Evolutionary conservation across 116 monocot species (phyloP).

Genomic region (Papilionanthe hybrid): DNA sequence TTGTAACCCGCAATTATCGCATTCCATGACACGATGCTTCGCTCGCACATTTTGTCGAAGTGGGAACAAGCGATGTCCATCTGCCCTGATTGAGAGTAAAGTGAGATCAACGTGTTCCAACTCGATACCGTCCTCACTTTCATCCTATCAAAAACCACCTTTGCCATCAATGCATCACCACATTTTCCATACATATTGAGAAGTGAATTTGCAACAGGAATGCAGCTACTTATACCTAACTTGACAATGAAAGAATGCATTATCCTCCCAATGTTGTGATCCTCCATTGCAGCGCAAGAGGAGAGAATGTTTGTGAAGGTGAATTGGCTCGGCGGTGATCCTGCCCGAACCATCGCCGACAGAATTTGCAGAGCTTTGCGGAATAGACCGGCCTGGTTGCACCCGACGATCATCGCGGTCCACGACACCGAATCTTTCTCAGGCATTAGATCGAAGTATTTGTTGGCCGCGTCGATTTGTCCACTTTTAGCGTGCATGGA

Average conservation of each 20-base stretch:
- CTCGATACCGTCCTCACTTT: slow-evolving; percentile 47
- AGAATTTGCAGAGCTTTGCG: slow-evolving; percentile 36
- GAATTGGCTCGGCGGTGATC: slow-evolving; percentile 57
- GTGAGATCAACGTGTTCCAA: slow-evolving; percentile 75
- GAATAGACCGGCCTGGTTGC: slow-evolving; percentile 44
- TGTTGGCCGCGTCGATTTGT: slow-evolving; percentile 13
- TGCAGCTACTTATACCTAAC: slow-evolving; percentile 57
- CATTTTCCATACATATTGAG: slow-evolving; percentile 80
- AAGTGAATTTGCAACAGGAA: slow-evolving; percentile 64
- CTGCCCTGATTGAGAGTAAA: slow-evolving; percentile 40
- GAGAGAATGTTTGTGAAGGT: slow-evolving; percentile 73
- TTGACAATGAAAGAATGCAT: slow-evolving; percentile 76
- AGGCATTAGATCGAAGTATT: slow-evolving; percentile 64
- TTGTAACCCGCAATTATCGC: slow-evolving; percentile 80
- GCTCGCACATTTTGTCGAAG: slow-evolving; percentile 62
- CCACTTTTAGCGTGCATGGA: slow-evolving; percentile 59
- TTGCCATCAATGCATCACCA: slow-evolving; percentile 34
- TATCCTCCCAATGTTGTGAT: slow-evolving; percentile 41
- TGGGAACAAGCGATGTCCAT: slow-evolving; percentile 49
- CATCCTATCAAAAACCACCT: slow-evolving; percentile 67
- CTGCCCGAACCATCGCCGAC: slow-evolving; percentile 38
- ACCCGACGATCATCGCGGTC: slow-evolving; percentile 72
- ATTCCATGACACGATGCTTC: slow-evolving; percentile 74
- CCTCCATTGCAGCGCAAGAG: slow-evolving; percentile 36
- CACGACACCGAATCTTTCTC: slow-evolving; percentile 72